phyloP scores from a whole-genome alignment of 345 rosid genomes.

The Nephelium lappaceum region DNA sequence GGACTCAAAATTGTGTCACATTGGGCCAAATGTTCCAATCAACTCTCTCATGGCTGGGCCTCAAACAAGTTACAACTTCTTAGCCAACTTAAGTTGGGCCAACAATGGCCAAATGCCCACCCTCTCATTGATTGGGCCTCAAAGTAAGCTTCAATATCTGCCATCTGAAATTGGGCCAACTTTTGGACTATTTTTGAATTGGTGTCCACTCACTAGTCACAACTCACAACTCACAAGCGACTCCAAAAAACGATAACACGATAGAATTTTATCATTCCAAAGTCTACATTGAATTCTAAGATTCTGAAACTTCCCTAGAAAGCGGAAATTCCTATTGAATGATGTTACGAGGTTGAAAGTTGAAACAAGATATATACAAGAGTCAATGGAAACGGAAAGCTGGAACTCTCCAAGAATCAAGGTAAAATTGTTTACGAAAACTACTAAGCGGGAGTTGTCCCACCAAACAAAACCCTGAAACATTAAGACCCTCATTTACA shows the following conservation, averaged over 20 bases:
- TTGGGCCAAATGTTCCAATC: background rate
- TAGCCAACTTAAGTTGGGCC: background rate
- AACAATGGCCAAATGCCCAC: background rate
- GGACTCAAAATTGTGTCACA: background rate
- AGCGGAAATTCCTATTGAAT: background rate
- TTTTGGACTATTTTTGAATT: background rate
- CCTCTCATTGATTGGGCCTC: background rate
- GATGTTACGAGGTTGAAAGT: background rate
- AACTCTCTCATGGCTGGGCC: background rate
- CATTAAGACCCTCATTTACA: no score
- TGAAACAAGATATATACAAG: no score
- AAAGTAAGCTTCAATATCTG: background rate
- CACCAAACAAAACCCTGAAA: no score
- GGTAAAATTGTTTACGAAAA: no score
- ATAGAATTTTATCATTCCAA: no score
- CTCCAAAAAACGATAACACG: no score
- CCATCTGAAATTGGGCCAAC: background rate
- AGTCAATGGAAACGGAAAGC: no score
- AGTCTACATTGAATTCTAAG: no score
- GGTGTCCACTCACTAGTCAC: background rate
- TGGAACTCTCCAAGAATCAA: no score
- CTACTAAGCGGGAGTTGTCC: no score
- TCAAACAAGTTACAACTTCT: background rate
- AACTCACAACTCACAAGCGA: background rate
- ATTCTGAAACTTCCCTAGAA: background rate